These are phyloP conservation scores for Venturia carpophila DNA, from an alignment of 2,329 filamentous ascomycete species.

Conservation along the genomic window DNA sequence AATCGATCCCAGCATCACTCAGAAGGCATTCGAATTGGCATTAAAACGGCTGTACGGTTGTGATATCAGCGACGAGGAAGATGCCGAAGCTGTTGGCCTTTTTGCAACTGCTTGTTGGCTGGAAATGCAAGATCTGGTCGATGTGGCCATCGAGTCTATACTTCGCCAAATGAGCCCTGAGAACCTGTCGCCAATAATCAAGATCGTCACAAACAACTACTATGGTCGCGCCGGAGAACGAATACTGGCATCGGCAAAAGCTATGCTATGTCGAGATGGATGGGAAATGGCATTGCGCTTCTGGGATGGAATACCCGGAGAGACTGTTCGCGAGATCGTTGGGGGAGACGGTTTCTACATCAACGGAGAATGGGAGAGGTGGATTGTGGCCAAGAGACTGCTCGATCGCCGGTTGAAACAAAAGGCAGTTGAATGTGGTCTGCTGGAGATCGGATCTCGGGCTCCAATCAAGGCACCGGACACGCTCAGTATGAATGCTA, in stretches of 20 bases:
- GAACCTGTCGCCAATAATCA: constrained; percentile 43
- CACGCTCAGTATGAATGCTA: constrained; percentile 41
- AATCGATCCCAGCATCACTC: constrained; percentile 47
- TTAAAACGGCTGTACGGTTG: constrained; percentile 48
- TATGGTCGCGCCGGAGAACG: constrained; percentile 49
- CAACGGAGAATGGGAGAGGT: constrained; percentile 50
- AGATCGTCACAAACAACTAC: constrained; percentile 48
- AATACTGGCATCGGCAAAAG: constrained; percentile 49
- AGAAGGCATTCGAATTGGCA: constrained; percentile 46
- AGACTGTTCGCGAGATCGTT: constrained; percentile 51
- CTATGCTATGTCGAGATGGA: constrained; percentile 50
- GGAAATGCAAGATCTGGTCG: constrained; percentile 50
- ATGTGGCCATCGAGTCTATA: constrained; percentile 46
- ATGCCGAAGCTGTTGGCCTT: constrained; percentile 45
- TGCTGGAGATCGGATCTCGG: constrained; percentile 38
- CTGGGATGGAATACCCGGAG: constrained; percentile 52
- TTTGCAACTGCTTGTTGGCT: constrained; percentile 52
- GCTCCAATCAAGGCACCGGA: constrained; percentile 41
- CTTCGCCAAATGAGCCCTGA: constrained; percentile 47
- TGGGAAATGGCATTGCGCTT: constrained; percentile 48
- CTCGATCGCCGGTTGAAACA: constrained; percentile 44
- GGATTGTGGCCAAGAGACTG: constrained; percentile 47
- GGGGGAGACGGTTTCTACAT: constrained; percentile 53
- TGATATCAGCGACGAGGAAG: constrained; percentile 41
- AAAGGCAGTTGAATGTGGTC: constrained; percentile 40